Evolutionary conservation across 2,329 filamentous ascomycete genomes (phyloP).

Genomic region (Helotiales sp.): DNA sequence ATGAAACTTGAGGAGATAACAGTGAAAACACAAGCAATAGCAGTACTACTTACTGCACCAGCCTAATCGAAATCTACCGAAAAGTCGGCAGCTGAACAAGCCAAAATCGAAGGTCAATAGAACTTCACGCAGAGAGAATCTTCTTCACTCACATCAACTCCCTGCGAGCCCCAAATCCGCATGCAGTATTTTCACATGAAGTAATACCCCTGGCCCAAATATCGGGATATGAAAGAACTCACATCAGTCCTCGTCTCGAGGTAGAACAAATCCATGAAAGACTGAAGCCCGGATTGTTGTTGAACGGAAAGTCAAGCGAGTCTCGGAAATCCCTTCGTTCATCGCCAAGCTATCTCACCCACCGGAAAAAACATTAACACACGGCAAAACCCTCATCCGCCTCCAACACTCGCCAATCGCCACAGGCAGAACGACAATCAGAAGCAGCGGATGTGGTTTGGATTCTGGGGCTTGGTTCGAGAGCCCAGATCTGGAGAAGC

Average conservation of each 20-base stretch:
- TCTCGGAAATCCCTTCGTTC: background rate
- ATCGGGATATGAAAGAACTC: background rate
- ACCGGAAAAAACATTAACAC: background rate
- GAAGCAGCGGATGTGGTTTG: background rate
- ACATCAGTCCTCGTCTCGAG: background rate
- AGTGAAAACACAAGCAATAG: background rate
- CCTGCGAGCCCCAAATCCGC: background rate
- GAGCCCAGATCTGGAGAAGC: background rate
- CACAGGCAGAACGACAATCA: background rate
- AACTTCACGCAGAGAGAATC: background rate
- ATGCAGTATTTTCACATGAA: background rate
- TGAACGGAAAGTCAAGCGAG: background rate
- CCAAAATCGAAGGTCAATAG: background rate
- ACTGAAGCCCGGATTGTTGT: too few species aligned
- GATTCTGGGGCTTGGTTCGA: background rate
- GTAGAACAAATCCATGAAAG: background rate
- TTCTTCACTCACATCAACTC: background rate
- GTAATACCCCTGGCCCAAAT: background rate
- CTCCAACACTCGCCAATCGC: background rate
- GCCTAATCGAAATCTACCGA: background rate
- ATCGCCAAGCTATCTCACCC: background rate
- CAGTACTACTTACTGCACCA: background rate
- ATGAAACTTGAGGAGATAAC: background rate
- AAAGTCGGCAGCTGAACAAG: background rate
- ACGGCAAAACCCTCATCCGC: slow-evolving; percentile 11